These are phyloP conservation scores for Chondrus crispus DNA, from an alignment of 23 red algal genomes.

Conservation along the genomic window DNA sequence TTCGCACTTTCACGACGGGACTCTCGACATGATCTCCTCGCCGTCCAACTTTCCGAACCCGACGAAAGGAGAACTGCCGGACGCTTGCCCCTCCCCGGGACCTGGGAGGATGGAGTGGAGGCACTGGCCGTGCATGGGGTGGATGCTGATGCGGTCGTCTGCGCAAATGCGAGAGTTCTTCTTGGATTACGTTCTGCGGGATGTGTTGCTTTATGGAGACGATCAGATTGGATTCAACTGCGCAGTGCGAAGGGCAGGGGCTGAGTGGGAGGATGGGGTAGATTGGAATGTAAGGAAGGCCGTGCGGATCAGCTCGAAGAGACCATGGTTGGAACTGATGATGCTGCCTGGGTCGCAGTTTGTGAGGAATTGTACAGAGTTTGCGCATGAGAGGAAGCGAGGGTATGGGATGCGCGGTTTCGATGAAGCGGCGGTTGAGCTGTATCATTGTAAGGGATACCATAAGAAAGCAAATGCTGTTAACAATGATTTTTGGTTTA, in stretches of 20 bases:
- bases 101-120: background rate
- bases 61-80: background rate
- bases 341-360: background rate
- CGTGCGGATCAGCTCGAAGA: background rate
- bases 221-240: slow-evolving; percentile 32
- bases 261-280: background rate
- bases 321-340: background rate
- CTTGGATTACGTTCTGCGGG: background rate
- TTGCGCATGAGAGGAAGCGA: slow-evolving; percentile 1
- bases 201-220: slow-evolving; percentile 2
- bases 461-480: slow-evolving; percentile 21
- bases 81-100: background rate
- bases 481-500: slow-evolving; percentile 35
- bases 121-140: slow-evolving; percentile 35
- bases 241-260: background rate
- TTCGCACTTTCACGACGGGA: background rate
- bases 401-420: slow-evolving; percentile 27
- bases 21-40: slow-evolving; percentile 18
- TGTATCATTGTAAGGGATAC: slow-evolving; percentile 44
- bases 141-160: slow-evolving; percentile 15
- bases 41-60: slow-evolving; percentile 42
- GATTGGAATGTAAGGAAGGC: background rate
- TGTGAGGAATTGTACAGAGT: slow-evolving; percentile 34
- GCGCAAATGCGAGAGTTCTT: background rate
- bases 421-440: background rate